Evolutionary conservation across 2,329 filamentous ascomycete genomes (phyloP).

Genomic region (Botrytis byssoidea): DNA sequence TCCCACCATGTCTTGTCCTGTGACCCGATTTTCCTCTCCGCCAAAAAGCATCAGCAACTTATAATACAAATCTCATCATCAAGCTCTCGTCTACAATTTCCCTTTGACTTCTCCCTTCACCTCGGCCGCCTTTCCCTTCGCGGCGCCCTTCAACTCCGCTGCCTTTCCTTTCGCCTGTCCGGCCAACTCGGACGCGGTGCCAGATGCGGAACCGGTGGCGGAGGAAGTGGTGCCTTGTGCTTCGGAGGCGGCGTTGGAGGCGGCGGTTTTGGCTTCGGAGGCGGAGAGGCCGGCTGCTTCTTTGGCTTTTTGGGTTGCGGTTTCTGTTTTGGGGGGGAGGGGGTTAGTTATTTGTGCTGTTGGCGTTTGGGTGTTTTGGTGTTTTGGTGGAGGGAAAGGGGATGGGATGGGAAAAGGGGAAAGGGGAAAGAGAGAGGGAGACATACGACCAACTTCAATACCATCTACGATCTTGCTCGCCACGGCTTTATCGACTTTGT

Average conservation of each 20-base stretch:
- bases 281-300: conserved; percentile 42
- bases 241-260: conserved; percentile 30
- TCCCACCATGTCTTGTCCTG: background rate
- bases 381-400: too few species aligned
- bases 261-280: conserved; percentile 39
- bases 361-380: too few species aligned
- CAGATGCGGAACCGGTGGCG: conserved; percentile 32
- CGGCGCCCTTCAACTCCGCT: conserved; percentile 43
- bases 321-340: conserved; percentile 34
- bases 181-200: conserved; percentile 42
- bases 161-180: conserved; percentile 41
- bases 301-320: conserved; percentile 49
- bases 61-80: background rate
- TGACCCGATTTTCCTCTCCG: background rate
- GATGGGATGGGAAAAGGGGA: background rate
- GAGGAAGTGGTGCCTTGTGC: conserved; percentile 41
- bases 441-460: conserved; percentile 58
- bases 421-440: background rate
- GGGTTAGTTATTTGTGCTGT: background rate
- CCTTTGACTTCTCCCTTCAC: background rate
- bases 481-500: conserved; percentile 58
- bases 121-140: conserved; percentile 31
- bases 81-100: background rate
- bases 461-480: conserved; percentile 61
- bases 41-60: background rate